Conservation (phyloP, 768 basidiomycete genomes). For the Paxillus involutus region DNA sequence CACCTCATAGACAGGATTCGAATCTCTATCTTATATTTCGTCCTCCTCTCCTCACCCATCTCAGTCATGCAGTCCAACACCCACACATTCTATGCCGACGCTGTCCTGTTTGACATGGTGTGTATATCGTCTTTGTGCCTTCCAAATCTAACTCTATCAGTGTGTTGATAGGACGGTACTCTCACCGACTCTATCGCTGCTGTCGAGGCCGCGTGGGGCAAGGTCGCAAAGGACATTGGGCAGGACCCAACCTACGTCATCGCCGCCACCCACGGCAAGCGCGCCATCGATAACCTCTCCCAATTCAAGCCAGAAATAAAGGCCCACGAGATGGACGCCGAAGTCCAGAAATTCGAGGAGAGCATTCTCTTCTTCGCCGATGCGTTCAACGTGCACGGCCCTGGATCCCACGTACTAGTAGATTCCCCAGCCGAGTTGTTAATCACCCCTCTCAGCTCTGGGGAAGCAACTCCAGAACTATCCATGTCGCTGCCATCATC, state of each 20-base stretch:
- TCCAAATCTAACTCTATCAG: constrained; percentile 24
- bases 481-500: constrained; percentile 41
- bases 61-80: constrained; percentile 23
- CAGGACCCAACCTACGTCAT: constrained; percentile 67
- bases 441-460: constrained; percentile 28
- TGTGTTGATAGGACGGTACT: constrained; percentile 56
- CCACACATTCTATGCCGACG: constrained; percentile 49
- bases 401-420: constrained; percentile 33
- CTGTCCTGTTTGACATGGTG: constrained; percentile 71
- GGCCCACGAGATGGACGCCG: constrained; percentile 54
- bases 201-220: constrained; percentile 75
- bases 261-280: constrained; percentile 76
- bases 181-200: constrained; percentile 73
- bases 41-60: neutral
- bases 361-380: constrained; percentile 68
- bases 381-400: constrained; percentile 47
- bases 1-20: constrained; percentile 9
- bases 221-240: constrained; percentile 68
- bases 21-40: neutral
- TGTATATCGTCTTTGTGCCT: constrained; percentile 13
- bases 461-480: constrained; percentile 42
- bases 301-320: constrained; percentile 59
- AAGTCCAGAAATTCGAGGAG: constrained; percentile 62
- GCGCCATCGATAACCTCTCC: constrained; percentile 72
- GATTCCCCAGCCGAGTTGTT: constrained; percentile 18